These are phyloP conservation scores for Fagopyrum tataricum DNA, from an alignment of 148 eudicot species.

Conservation along the genomic window DNA sequence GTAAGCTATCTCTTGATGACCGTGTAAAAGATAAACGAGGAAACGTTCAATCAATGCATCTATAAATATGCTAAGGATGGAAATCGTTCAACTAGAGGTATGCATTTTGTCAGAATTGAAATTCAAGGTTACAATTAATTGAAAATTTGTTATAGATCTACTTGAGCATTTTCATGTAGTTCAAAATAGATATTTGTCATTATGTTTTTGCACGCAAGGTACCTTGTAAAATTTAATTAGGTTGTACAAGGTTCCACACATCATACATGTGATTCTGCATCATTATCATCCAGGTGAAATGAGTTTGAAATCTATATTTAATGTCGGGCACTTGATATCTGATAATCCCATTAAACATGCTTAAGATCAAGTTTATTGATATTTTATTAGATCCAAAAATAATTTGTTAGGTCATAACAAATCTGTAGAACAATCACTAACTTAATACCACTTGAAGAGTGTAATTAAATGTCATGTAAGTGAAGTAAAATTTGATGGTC, in stretches of 20 bases:
- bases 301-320: neutral
- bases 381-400: neutral
- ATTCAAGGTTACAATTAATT: neutral
- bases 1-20: slow-evolving; percentile 22
- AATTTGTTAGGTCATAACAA: neutral
- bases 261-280: neutral
- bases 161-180: neutral
- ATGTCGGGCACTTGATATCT: neutral
- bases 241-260: neutral
- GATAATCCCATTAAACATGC: neutral
- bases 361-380: neutral
- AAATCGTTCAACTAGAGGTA: slow-evolving; percentile 18
- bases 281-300: neutral
- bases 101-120: neutral
- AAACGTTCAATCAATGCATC: slow-evolving; percentile 8
- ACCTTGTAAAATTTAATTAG: neutral
- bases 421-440: no score
- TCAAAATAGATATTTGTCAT: neutral
- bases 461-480: neutral
- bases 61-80: slow-evolving; percentile 6
- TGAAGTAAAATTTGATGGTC: neutral
- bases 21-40: slow-evolving; percentile 17
- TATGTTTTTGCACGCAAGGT: neutral
- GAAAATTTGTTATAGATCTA: neutral
- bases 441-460: neutral